A percentile compares a stretch with the other conserved stretches of the same genome.
Conservation (phyloP, 305 asterid species). For the Coffea humblotiana region DNA sequence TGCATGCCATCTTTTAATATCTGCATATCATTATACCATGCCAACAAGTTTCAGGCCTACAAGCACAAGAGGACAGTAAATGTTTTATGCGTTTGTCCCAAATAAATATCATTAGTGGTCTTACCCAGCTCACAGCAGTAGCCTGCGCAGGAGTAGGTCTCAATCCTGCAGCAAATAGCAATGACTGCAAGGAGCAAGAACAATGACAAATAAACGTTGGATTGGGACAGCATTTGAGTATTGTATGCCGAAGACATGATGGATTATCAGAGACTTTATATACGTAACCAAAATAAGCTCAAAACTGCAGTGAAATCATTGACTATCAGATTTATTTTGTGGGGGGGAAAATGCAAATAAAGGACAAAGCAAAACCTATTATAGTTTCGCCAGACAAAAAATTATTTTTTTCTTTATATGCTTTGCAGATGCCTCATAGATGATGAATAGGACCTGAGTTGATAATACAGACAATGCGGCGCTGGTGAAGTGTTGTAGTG, state of each 20-base stretch:
- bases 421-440: background rate
- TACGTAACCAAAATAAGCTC: background rate
- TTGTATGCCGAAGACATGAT: conserved; percentile 3
- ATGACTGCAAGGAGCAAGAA: conserved; percentile 77
- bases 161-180: conserved; percentile 97
- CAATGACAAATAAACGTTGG: conserved; percentile 26
- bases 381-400: background rate
- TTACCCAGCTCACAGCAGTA: conserved; percentile 98
- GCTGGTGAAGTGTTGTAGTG: conserved; percentile 92
- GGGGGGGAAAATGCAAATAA: background rate
- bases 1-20: conserved; percentile 94
- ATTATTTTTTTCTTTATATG: background rate
- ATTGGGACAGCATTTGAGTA: conserved; percentile 24
- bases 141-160: conserved; percentile 99
- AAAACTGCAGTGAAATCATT: background rate
- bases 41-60: conserved; percentile 16
- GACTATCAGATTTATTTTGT: background rate
- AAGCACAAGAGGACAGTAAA: conserved; percentile 3
- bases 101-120: conserved; percentile 2
- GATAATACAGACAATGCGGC: conserved; percentile 89
- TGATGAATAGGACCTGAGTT: conserved; percentile 78
- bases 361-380: background rate
- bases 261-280: background rate
- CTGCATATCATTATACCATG: conserved; percentile 43
- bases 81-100: conserved; percentile 17